Evolutionary conservation across 768 basidiomycete species (phyloP).

Genomic region (Russula olivacea): DNA sequence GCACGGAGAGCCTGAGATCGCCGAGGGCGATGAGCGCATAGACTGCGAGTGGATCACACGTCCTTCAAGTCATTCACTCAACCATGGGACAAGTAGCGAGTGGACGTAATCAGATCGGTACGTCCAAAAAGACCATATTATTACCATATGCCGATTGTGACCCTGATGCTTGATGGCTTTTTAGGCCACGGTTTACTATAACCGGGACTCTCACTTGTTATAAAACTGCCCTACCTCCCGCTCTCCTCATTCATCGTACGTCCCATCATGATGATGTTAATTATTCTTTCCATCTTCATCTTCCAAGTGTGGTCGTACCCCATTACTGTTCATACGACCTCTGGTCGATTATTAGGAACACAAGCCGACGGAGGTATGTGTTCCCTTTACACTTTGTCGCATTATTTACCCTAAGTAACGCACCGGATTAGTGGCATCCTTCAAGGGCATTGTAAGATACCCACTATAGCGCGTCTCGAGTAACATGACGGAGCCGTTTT

Average conservation of each 20-base stretch:
- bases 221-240: not conserved
- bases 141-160: too few species aligned
- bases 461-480: not conserved
- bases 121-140: too few species aligned
- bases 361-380: constrained; percentile 11
- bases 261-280: not conserved
- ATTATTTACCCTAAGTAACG: not conserved
- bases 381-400: not conserved
- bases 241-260: too few species aligned
- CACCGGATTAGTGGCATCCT: constrained; percentile 8
- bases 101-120: too few species aligned
- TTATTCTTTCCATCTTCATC: not conserved
- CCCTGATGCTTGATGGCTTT: too few species aligned
- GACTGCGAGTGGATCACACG: too few species aligned
- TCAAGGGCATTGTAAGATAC: constrained; percentile 16
- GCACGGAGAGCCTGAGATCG: too few species aligned
- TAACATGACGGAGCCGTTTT: not conserved
- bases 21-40: too few species aligned
- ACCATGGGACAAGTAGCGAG: too few species aligned
- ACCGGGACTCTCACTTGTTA: not conserved
- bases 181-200: too few species aligned
- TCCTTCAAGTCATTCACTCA: too few species aligned
- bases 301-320: not conserved
- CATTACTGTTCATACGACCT: constrained; percentile 7
- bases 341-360: not conserved